Base-by-base conservation (phyloP, 2,329 filamentous ascomycete species). In the Dactylella cylindrospora region DNA sequence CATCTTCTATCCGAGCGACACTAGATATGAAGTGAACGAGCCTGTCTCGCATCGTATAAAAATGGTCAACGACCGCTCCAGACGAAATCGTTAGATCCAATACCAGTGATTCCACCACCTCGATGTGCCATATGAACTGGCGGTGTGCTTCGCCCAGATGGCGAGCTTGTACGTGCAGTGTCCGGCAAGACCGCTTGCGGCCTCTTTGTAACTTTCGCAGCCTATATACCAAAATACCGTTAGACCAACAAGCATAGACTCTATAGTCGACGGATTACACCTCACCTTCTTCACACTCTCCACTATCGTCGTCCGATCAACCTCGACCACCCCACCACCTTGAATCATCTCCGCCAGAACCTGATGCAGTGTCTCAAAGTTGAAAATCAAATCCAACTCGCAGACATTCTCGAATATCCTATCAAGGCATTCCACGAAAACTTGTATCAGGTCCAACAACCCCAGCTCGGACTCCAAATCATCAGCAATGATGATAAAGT, bases 351-450 rank as follows among this genome's bases (percentile, higher is more conserved):
- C 91, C 55, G 84, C 84, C 7, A 97, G 77, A 12, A 90, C 84
- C 6, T 91, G 87, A 76, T 98, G 93, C 70, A 98, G 78, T 12
- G 90, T 94, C 79, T 98, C 93, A 69, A 95, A 98, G 72, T 97
- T 97, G 77, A 98, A 98, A 73, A 98, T 98, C 68, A 98, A 80
- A 73, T 98, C 90, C 52, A 98, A 78, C 77, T 98, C 93, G 79
- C 93, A 98, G 7, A 98, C 93, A 72, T 98, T 96, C 76, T 97
- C 93, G 72, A 98, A 98, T 32, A 98, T 79, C 66, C 89, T 84
- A 73, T 98, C 93, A 28, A 98, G 80, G 0, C 91, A 85, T 74
- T 98, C 93, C 66, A 98, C 93, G 70, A 96, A 98, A 61, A 98
- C 93, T 74, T 98, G 93, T 67, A 98, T 97, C 50, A 98, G 77